Evolutionary conservation across 176 grass and related monocot genomes (phyloP), one percentile per base, ranked within the genome.

Genomic region (Oryza longistaminata): DNA sequence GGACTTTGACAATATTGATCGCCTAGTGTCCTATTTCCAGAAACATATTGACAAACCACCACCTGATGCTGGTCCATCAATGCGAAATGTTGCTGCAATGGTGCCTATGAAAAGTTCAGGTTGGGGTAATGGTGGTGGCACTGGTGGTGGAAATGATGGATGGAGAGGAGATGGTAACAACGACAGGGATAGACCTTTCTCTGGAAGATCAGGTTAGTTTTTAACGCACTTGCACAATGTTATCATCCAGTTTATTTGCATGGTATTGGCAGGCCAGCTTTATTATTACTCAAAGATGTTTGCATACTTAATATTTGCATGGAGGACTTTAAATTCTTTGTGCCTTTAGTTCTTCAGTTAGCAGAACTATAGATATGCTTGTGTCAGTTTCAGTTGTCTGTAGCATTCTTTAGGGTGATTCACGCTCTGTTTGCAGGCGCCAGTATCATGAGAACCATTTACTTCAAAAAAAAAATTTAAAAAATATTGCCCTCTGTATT

Each of bases 1-100:
- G 72, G 97, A 99, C 85, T 99, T 99, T 66, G 93, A 92, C 53
- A 91, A 91, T 70, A 92, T 99, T 71, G 88, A 99, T 42, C 93
- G 87, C 34, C 82, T 99, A 0, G 91, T 99, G 68, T 85, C 86
- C 37, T 96, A 94, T 84, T 99, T 99, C 81, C 97, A 99, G 86
- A 99, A 91, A 52, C 88, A 96, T 42, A 96, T 99, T 69, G 93
- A 96, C 79, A 96, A 92, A 81, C 92, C 90, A 15, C 97, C 93
- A 42, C 97, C 90, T 29, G 89, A 91, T 88, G 60, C 89, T 27
- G 93, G 85, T 5, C 88, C 85, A 58, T 89, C 97, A 64, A 60
- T 84, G 39, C 83, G 93, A 46, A 89, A 92, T 81, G 87, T 95
- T 81, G 93, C 93, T 62, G 93, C 95, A 55, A 90, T 92, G 87